phyloP scores from a whole-genome alignment of 1,139 yeast genomes.

The Taphrina flavorubra region DNA sequence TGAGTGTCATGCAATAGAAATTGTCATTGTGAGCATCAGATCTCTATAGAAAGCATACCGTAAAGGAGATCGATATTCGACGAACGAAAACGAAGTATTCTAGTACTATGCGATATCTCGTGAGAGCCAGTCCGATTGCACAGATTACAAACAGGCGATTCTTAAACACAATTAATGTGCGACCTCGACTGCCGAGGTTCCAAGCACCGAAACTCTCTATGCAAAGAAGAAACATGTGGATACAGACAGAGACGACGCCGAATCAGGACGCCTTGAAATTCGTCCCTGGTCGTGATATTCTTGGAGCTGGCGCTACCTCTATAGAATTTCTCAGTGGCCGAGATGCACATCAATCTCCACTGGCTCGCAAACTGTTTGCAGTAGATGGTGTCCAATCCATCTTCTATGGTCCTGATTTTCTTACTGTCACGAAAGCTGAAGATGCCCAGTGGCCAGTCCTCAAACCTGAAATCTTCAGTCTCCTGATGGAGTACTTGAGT shows the following conservation, averaged over 20 bases:
- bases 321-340: slow-evolving; percentile 71
- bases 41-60: no score
- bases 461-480: slow-evolving; percentile 85
- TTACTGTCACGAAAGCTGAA: slow-evolving; percentile 77
- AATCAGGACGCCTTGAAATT: slow-evolving; percentile 91
- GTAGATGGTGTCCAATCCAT: slow-evolving; percentile 75
- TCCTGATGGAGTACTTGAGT: slow-evolving; percentile 80
- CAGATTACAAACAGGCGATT: not conserved
- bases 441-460: slow-evolving; percentile 70
- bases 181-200: slow-evolving; percentile 5
- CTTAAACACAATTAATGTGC: not conserved
- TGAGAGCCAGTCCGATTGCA: not conserved
- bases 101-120: not conserved
- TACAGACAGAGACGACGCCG: slow-evolving; percentile 78
- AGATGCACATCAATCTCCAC: slow-evolving; percentile 76
- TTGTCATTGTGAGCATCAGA: no score
- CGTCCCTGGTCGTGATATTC: slow-evolving; percentile 69
- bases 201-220: not conserved
- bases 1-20: not conserved
- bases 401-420: slow-evolving; percentile 85
- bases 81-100: not conserved
- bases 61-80: no score
- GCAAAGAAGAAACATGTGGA: slow-evolving; percentile 49
- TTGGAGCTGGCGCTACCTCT: slow-evolving; percentile 55
- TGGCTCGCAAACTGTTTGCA: slow-evolving; percentile 78